These are phyloP conservation scores for Leccinum variicolor DNA, from an alignment of 768 basidiomycete genomes.

Conservation along the genomic window DNA sequence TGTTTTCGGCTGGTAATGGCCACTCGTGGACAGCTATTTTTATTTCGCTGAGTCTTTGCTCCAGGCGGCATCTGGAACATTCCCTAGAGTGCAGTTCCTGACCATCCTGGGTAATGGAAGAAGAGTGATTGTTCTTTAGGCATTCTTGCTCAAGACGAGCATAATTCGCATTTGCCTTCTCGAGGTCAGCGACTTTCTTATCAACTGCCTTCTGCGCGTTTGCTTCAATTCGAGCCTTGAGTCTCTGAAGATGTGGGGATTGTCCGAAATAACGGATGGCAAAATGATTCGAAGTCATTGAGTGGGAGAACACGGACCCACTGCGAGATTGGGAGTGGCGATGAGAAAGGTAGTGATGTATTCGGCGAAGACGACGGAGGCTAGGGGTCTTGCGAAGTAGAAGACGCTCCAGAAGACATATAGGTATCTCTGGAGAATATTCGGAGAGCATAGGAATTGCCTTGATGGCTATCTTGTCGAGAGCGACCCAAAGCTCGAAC, in stretches of 20 bases:
- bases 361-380: conserved; percentile 26
- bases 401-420: conserved; percentile 17
- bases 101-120: not conserved
- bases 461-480: conserved; percentile 24
- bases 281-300: conserved; percentile 23
- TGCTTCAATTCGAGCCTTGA: conserved; percentile 31
- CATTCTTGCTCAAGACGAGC: conserved; percentile 13
- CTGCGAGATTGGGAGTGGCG: not conserved
- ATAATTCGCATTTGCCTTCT: conserved; percentile 20
- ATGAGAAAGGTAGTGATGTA: conserved; percentile 23
- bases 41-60: conserved; percentile 19
- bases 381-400: conserved; percentile 27
- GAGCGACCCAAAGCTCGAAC: conserved; percentile 35
- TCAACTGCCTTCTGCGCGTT: conserved; percentile 19
- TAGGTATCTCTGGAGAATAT: conserved; percentile 33
- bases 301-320: conserved; percentile 33
- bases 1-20: conserved; percentile 37
- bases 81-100: not conserved
- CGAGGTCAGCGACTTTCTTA: conserved; percentile 30
- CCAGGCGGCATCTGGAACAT: conserved; percentile 31
- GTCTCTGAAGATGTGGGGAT: conserved; percentile 20
- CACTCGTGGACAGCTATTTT: conserved; percentile 41
- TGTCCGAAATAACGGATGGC: conserved; percentile 33
- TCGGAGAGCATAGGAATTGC: conserved; percentile 25
- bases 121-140: not conserved